phyloP scores from a whole-genome alignment of 179 eudicot species.

The Beta macrorhiza region DNA sequence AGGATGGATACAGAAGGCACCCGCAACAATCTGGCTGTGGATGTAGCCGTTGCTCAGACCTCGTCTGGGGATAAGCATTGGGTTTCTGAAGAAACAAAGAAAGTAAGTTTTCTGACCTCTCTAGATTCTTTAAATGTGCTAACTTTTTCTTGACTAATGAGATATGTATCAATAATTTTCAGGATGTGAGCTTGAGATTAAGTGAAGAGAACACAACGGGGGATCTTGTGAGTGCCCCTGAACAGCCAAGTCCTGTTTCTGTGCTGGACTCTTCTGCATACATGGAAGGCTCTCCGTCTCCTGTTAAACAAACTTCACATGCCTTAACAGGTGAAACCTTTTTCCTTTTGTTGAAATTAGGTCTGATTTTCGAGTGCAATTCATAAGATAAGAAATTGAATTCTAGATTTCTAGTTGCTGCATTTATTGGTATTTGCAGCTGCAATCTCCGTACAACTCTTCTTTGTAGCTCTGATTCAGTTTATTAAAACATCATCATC shows the following conservation, averaged over 20 bases:
- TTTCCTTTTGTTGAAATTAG: background rate
- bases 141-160: constrained; percentile 15
- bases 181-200: constrained; percentile 47
- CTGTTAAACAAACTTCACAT: constrained; percentile 53
- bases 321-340: constrained; percentile 50
- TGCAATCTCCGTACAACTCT: background rate
- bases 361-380: background rate
- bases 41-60: constrained; percentile 38
- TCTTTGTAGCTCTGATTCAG: background rate
- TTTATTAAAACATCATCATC: background rate
- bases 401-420: background rate
- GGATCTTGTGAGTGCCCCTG: constrained; percentile 43
- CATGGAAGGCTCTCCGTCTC: constrained; percentile 65
- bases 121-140: background rate
- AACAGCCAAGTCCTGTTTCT: constrained; percentile 89
- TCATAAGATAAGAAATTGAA: background rate
- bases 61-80: constrained; percentile 33
- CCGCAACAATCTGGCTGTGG: constrained; percentile 35
- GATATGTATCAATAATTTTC: constrained; percentile 27
- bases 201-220: constrained; percentile 45
- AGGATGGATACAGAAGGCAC: constrained; percentile 43
- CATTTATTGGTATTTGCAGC: background rate
- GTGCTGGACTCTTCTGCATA: constrained; percentile 69
- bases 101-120: constrained; percentile 33
- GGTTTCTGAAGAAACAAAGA: constrained; percentile 32